A percentile compares a stretch with the other conserved stretches of the same genome.
Evolutionary conservation across 2,329 filamentous ascomycete species (phyloP).

Genomic region (Aspergillus neoniger): DNA sequence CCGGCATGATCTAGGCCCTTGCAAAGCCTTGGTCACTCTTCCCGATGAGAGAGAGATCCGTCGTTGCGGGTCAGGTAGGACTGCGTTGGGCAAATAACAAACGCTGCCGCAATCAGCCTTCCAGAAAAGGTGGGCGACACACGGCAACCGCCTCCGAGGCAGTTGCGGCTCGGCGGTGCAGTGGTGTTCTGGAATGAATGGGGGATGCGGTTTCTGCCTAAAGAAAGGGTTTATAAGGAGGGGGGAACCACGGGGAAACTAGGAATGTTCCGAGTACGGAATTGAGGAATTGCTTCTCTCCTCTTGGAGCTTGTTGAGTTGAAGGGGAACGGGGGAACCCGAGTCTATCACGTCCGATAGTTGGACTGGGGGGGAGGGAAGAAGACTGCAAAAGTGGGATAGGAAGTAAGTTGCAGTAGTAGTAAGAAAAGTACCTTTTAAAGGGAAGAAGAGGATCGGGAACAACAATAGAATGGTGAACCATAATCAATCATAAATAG

Average conservation of each 20-base stretch:
- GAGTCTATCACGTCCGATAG: background rate
- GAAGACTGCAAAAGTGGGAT: slow-evolving; percentile 1
- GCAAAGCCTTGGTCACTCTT: slow-evolving; percentile 4
- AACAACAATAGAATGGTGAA: slow-evolving; percentile 7
- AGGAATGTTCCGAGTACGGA: background rate
- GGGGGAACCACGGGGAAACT: background rate
- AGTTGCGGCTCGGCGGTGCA: background rate
- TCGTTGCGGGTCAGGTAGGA: background rate
- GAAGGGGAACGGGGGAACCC: slow-evolving; percentile 1
- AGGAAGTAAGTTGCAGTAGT: background rate
- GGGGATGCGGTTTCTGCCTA: slow-evolving; percentile 6
- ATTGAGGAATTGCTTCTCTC: background rate
- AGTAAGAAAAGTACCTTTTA: background rate
- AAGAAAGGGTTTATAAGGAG: background rate
- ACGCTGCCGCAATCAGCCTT: background rate
- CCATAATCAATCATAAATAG: slow-evolving; percentile 3
- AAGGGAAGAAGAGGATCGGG: slow-evolving; percentile 12
- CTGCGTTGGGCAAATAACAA: slow-evolving; percentile 5
- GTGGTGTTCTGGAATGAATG: background rate
- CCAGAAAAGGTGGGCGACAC: slow-evolving; percentile 8
- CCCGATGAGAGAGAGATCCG: background rate
- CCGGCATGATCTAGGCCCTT: slow-evolving; percentile 17
- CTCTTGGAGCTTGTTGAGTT: background rate
- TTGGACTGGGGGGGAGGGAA: background rate
- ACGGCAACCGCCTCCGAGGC: slow-evolving; percentile 5